phyloP scores from a whole-genome alignment of 116 monocot genomes.

The Cymodocea nodosa region DNA sequence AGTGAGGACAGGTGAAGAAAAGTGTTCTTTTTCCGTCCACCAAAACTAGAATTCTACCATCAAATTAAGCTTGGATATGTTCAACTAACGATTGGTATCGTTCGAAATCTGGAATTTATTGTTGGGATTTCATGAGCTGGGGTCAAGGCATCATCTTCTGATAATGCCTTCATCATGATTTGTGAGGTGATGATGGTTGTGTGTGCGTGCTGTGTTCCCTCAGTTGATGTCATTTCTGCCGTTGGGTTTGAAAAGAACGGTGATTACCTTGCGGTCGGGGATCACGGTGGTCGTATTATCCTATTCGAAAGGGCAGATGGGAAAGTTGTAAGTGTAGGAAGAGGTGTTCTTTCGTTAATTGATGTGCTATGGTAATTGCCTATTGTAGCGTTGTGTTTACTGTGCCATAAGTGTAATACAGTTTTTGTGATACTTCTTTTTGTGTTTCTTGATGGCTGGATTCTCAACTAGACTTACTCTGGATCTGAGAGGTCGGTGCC shows the following conservation, averaged over 20 bases:
- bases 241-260: slow-evolving; percentile 51
- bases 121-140: neutral
- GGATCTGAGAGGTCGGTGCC: slow-evolving; percentile 26
- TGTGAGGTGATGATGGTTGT: neutral
- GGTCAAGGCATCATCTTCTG: too few species aligned
- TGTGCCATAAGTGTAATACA: neutral
- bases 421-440: neutral
- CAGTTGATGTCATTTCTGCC: slow-evolving; percentile 59
- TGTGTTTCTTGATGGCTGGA: neutral
- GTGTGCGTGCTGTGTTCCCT: neutral
- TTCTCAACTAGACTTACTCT: slow-evolving; percentile 10
- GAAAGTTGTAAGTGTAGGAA: slow-evolving; percentile 5
- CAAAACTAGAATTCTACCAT: neutral
- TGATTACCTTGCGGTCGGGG: slow-evolving; percentile 49
- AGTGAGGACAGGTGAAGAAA: neutral
- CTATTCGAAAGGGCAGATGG: slow-evolving; percentile 37
- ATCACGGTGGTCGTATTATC: slow-evolving; percentile 48
- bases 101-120: neutral
- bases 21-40: too few species aligned
- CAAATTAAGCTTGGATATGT: neutral
- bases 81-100: neutral
- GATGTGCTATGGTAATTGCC: neutral
- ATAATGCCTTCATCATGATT: neutral
- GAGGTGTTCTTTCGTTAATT: neutral
- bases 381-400: neutral